Evolutionary conservation across 208 protist species (phyloP).

Genomic region (Leishmania tropica): DNA sequence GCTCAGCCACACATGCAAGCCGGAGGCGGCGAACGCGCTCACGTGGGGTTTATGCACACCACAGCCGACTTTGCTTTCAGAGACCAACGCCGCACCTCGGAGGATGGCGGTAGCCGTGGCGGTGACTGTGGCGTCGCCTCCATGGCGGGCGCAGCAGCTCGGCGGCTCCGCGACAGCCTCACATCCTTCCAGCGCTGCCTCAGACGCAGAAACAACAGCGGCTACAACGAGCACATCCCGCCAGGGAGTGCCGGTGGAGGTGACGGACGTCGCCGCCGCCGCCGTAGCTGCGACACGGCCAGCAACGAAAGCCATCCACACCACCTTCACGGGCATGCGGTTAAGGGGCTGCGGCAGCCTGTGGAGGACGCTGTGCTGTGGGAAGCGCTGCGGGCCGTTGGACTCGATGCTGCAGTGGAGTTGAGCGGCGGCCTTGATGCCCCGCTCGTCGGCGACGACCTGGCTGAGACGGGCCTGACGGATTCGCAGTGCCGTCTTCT

Average conservation of each 20-base stretch:
- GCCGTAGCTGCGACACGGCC: background rate
- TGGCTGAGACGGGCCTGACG: conserved; percentile 64
- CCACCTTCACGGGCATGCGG: background rate
- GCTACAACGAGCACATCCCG: background rate
- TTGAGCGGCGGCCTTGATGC: conserved; percentile 50
- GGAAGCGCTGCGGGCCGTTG: conserved; percentile 47
- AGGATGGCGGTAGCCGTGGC: background rate
- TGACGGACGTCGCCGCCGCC: conserved; percentile 1
- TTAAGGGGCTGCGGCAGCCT: conserved; percentile 14
- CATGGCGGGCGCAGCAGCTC: conserved; percentile 1
- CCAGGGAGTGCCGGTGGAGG: background rate
- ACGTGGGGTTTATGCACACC: conserved; percentile 12
- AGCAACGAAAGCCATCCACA: background rate
- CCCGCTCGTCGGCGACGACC: conserved; percentile 47
- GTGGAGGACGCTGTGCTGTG: conserved; percentile 51
- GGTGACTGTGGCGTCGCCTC: background rate
- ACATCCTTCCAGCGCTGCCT: conserved; percentile 4
- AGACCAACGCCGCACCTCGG: background rate
- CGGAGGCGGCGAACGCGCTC: background rate
- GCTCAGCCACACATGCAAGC: conserved; percentile 6
- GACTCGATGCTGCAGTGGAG: conserved; percentile 36
- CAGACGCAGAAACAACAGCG: conserved; percentile 3
- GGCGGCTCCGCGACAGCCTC: conserved; percentile 14
- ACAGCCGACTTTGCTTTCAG: conserved; percentile 4
- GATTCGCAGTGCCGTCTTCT: conserved; percentile 94